Evolutionary conservation across 352 stramenopile genomes (phyloP).

Genomic region (Ophiocytium majus): DNA sequence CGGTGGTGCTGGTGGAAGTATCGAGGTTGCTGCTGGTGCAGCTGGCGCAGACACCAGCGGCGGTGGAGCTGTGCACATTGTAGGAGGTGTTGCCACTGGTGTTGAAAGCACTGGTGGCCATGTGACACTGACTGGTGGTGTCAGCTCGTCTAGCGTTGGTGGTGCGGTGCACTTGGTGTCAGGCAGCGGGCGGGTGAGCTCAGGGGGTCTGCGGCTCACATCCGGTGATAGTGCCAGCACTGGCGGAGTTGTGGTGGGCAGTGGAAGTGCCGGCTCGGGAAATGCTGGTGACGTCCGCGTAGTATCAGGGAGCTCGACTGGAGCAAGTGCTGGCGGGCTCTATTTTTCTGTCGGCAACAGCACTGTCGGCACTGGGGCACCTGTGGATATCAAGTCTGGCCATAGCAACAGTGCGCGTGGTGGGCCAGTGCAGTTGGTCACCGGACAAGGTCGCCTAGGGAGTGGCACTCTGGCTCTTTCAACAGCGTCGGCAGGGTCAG

Average conservation of each 20-base stretch:
- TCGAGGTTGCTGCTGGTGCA: slow-evolving; percentile 21
- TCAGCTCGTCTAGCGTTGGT: slow-evolving; percentile 24
- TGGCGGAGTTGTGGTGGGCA: slow-evolving; percentile 34
- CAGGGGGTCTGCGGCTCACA: slow-evolving; percentile 33
- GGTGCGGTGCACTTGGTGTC: slow-evolving; percentile 28
- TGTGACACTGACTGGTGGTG: slow-evolving; percentile 14
- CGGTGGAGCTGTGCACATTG: slow-evolving; percentile 32
- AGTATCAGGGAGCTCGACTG: slow-evolving; percentile 6
- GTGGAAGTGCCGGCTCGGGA: slow-evolving; percentile 35
- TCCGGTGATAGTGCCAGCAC: slow-evolving; percentile 46
- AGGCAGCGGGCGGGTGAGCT: slow-evolving; percentile 28
- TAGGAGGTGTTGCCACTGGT: slow-evolving; percentile 31
- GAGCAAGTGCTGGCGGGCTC: neutral
- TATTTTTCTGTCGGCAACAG: neutral
- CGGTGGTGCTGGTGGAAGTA: slow-evolving; percentile 32
- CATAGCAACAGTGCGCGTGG: neutral
- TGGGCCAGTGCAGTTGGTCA: neutral
- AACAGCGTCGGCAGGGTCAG: neutral
- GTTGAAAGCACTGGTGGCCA: slow-evolving; percentile 29
- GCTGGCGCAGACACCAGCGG: slow-evolving; percentile 39
- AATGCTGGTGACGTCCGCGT: slow-evolving; percentile 35
- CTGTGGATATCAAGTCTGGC: neutral
- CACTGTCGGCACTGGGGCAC: neutral
- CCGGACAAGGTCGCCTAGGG: neutral
- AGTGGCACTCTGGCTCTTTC: neutral